phyloP scores from a whole-genome alignment of 1,139 yeast species.

The Saccharomyces hybrid region DNA sequence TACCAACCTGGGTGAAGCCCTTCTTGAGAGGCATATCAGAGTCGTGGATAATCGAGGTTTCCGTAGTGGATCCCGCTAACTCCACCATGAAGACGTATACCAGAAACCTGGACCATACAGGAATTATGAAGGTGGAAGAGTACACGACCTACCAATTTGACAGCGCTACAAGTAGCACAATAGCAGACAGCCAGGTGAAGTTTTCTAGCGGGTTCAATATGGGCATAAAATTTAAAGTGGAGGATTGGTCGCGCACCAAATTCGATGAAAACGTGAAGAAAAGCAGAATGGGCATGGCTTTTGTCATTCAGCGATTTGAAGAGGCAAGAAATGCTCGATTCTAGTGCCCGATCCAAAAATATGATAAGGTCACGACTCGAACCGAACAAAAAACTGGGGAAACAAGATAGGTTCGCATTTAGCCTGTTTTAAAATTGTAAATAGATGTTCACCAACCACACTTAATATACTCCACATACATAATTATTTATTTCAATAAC shows the following conservation, averaged over 20 bases:
- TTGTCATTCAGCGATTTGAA: conserved; percentile 60
- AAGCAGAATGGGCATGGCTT: conserved; percentile 65
- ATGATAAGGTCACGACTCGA: not conserved
- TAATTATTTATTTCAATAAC: not conserved
- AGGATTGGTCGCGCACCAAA: conserved; percentile 68
- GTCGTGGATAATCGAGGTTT: conserved; percentile 78
- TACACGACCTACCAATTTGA: conserved; percentile 45
- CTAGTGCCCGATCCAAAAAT: not conserved
- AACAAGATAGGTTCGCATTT: not conserved
- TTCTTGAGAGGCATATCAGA: conserved; percentile 65
- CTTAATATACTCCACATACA: not conserved
- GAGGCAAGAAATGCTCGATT: conserved; percentile 19
- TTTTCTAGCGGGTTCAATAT: conserved; percentile 60
- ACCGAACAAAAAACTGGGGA: not conserved
- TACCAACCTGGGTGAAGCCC: conserved; percentile 76
- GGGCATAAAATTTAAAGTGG: conserved; percentile 61
- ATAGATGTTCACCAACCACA: not conserved
- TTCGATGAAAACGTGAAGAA: conserved; percentile 61
- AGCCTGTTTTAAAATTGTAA: not conserved
- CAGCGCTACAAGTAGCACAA: conserved; percentile 13
- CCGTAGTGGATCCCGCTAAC: conserved; percentile 59
- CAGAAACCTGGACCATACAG: conserved; percentile 78
- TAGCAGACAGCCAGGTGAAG: conserved; percentile 43
- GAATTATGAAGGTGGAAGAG: conserved; percentile 75
- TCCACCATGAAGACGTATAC: conserved; percentile 62